Base-by-base conservation (phyloP, 164 flowering plant genomes). In the Tetrastigma voinierianum region DNA sequence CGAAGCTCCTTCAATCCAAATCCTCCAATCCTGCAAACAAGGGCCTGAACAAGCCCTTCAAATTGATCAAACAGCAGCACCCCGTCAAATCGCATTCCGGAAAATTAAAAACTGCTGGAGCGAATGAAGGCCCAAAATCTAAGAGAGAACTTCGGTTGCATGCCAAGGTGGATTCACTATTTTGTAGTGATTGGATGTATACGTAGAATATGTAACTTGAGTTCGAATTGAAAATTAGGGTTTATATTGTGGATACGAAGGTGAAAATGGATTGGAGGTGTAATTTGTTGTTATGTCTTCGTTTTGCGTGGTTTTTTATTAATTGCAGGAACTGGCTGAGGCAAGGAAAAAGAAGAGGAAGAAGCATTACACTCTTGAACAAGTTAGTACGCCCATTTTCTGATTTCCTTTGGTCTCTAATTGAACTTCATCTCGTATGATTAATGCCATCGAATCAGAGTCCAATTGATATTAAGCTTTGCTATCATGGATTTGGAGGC, bases 281-380 rank as follows among this genome's bases (percentile, higher is more conserved):
- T 5, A 19, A 17, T 13, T 44, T 53, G 18, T 20, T 24, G 62
- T 9, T 6, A 6, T 57, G 40, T 51, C 25, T 13, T 59, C 13
- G 52, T 14, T 74, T 60, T 48, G 20, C 54, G 15, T 18, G 45
- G n/a, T 20, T 32, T 52, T 7, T 6, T 8, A 10, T 72, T 64
- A 43, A 40, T 66, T 76, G 61, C 74, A 94, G 98, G 97, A 94
- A 72, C 54, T 86, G 71, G 78, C 96, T 4, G 91, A 88, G 65
- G 90, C 84, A 49, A 90, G 96, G 79, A 94, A 94, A 85, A 91
- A 83, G 83, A 88, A 76, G 78, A 87, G 98, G 74, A 94, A 90
- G 88, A 77, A 70, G 13, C 88, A 94, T 79, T 94, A 86, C 77
- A 76, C 78, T 64, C 83, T 94, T 52, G 93, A 94, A 74, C 95